A percentile compares a stretch with the other conserved stretches of the same genome.
phyloP scores from a whole-genome alignment of 176 grass and related monocot species.

The Echinochloa phyllopogon region DNA sequence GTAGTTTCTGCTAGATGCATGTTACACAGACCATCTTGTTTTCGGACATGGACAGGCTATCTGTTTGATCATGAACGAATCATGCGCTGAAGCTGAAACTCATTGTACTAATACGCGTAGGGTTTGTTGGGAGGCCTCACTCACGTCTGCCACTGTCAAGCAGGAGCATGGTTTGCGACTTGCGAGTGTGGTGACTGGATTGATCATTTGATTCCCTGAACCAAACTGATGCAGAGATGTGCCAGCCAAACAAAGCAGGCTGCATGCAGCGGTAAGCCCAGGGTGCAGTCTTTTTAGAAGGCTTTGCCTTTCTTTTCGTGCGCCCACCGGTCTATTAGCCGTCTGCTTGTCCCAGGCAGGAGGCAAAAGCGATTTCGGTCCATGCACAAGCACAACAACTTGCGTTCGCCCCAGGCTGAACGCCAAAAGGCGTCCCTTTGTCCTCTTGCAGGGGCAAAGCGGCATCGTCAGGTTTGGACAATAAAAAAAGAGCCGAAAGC shows the following conservation, averaged over 20 bases:
- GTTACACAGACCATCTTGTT: neutral
- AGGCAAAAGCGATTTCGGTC: constrained; percentile 29
- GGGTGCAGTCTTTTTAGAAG: constrained; percentile 50
- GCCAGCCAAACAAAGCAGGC: constrained; percentile 1
- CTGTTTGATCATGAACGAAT: neutral
- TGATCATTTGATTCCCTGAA: constrained; percentile 20
- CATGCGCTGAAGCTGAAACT: neutral
- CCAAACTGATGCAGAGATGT: neutral
- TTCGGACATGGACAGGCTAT: neutral
- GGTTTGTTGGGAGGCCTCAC: neutral
- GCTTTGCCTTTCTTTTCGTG: constrained; percentile 32
- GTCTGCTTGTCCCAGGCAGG: constrained; percentile 26
- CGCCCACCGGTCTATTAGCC: neutral
- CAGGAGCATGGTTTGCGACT: neutral
- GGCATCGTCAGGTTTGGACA: neutral
- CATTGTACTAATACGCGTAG: neutral
- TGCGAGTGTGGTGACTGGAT: neutral
- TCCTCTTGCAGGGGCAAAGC: constrained; percentile 51
- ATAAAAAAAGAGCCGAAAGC: constrained; percentile 4
- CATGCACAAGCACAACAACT: neutral
- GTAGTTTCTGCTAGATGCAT: neutral
- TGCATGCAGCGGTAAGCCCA: neutral
- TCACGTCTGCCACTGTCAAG: neutral
- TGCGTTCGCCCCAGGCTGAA: neutral
- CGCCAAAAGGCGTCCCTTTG: constrained; percentile 40